Conservation (phyloP, 345 rosid genomes). For the Gossypium ekmanianum region DNA sequence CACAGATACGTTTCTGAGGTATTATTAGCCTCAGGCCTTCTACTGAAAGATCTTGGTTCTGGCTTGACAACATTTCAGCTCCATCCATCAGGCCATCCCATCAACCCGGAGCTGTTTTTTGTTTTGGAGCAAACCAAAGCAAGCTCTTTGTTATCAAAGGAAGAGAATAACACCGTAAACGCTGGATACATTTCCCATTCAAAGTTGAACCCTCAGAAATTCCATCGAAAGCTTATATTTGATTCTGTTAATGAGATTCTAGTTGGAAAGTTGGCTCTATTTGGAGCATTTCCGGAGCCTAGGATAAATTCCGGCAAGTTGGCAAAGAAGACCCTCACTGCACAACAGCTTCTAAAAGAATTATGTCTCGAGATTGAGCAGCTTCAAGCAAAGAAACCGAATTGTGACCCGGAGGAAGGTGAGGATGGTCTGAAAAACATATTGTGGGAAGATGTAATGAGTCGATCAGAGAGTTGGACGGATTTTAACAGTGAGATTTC, state of each 20-base stretch:
- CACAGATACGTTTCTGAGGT: conserved; percentile 94
- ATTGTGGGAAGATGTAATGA: conserved; percentile 62
- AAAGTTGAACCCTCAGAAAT: conserved; percentile 46
- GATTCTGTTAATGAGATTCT: conserved; percentile 85
- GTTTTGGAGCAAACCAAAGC: conserved; percentile 90
- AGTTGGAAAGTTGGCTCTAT: conserved; percentile 47
- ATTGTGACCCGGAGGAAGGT: conserved; percentile 46
- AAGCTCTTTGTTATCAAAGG: conserved; percentile 41
- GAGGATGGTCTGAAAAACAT: conserved; percentile 52
- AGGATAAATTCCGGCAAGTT: conserved; percentile 45
- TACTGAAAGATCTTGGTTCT: conserved; percentile 73
- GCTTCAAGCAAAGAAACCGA: conserved; percentile 47
- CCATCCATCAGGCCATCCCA: conserved; percentile 82
- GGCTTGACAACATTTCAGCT: conserved; percentile 64
- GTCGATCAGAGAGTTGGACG: conserved; percentile 62
- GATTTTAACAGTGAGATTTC: conserved; percentile 50
- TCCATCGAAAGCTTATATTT: conserved; percentile 72
- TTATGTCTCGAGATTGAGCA: conserved; percentile 61
- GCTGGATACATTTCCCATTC: conserved; percentile 26
- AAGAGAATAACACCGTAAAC: conserved; percentile 34
- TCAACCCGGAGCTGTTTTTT: conserved; percentile 80
- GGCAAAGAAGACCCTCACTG: conserved; percentile 54
- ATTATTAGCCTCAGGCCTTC: conserved; percentile 84
- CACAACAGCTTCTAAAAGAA: conserved; percentile 78
- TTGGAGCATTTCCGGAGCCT: conserved; percentile 43